These are phyloP conservation scores for Arabis hirsuta DNA, from an alignment of 345 rosid genomes.

Conservation along the genomic window DNA sequence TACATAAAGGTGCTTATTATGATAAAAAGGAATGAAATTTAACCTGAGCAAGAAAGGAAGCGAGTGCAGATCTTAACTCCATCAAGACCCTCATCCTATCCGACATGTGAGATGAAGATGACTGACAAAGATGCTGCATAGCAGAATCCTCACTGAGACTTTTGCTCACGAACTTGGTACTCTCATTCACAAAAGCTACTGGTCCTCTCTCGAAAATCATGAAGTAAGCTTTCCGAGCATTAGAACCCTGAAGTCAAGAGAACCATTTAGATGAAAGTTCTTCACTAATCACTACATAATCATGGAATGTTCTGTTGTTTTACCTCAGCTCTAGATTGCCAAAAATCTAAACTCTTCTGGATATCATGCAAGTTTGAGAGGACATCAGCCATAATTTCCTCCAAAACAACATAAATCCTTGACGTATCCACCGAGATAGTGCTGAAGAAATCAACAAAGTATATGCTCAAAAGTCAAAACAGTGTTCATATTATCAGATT, in stretches of 20 bases:
- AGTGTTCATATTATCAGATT: background rate
- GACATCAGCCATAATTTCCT: constrained; percentile 63
- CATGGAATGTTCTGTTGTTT: constrained; percentile 23
- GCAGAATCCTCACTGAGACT: constrained; percentile 55
- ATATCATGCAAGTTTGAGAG: constrained; percentile 63
- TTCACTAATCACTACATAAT: background rate
- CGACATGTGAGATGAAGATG: constrained; percentile 70
- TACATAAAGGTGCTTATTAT: background rate
- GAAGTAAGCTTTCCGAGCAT: constrained; percentile 68
- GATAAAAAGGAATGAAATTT: background rate
- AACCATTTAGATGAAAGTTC: background rate
- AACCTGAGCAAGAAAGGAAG: constrained; percentile 93
- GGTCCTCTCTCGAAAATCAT: constrained; percentile 96
- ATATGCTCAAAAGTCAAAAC: constrained; percentile 34
- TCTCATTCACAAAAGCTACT: constrained; percentile 63
- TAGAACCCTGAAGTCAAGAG: constrained; percentile 57
- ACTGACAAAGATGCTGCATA: constrained; percentile 55
- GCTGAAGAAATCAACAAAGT: constrained; percentile 34
- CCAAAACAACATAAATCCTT: constrained; percentile 59
- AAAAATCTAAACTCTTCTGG: constrained; percentile 76
- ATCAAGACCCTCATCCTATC: constrained; percentile 68
- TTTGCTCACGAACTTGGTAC: constrained; percentile 51
- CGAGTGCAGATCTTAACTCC: constrained; percentile 63
- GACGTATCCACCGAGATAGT: constrained; percentile 52
- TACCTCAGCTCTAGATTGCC: constrained; percentile 86